Evolutionary conservation across 1,139 yeast species (phyloP).

Genomic region (Debaryomycetaceae sp.): DNA sequence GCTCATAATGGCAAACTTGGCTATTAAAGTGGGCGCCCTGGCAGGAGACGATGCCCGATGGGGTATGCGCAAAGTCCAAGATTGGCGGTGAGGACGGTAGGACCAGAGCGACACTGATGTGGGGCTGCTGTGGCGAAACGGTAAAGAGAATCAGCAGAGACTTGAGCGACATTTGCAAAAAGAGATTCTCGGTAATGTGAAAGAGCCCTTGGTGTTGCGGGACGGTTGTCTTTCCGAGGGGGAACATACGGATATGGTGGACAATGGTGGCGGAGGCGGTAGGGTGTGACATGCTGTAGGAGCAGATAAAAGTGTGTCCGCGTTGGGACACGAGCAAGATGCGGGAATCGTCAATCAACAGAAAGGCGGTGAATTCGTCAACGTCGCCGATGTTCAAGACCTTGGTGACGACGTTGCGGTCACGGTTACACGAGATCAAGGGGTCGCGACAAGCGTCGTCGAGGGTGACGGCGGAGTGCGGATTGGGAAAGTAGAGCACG

Average conservation of each 20-base stretch:
- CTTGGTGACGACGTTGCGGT: conserved; percentile 6
- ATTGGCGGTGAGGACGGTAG: conserved; percentile 27
- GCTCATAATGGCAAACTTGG: conserved; percentile 12
- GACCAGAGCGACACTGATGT: conserved; percentile 12
- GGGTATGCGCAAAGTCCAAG: conserved; percentile 13
- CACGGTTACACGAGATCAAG: conserved; percentile 4
- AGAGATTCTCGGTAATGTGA: conserved; percentile 18
- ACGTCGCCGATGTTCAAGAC: conserved; percentile 4
- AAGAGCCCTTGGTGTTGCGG: conserved; percentile 13
- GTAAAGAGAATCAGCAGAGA: conserved; percentile 26
- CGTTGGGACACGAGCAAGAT: conserved; percentile 18
- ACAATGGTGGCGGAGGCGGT: conserved; percentile 7
- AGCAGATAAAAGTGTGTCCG: conserved; percentile 22
- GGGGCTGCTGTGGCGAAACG: conserved; percentile 18
- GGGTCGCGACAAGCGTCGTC: conserved; percentile 1
- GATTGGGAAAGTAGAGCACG: conserved; percentile 22
- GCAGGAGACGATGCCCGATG: conserved; percentile 14
- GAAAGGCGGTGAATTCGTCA: conserved; percentile 5
- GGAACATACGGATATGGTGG: conserved; percentile 14
- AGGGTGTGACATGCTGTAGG: conserved; percentile 4
- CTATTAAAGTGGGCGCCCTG: conserved; percentile 33
- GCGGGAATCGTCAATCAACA: conserved; percentile 17
- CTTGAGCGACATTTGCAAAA: conserved; percentile 21
- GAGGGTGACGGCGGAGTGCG: conserved; percentile 5
- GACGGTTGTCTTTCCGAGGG: conserved; percentile 22